Evolutionary conservation across 2,329 filamentous ascomycete species (phyloP).

Genomic region (Diaporthe velutina): DNA sequence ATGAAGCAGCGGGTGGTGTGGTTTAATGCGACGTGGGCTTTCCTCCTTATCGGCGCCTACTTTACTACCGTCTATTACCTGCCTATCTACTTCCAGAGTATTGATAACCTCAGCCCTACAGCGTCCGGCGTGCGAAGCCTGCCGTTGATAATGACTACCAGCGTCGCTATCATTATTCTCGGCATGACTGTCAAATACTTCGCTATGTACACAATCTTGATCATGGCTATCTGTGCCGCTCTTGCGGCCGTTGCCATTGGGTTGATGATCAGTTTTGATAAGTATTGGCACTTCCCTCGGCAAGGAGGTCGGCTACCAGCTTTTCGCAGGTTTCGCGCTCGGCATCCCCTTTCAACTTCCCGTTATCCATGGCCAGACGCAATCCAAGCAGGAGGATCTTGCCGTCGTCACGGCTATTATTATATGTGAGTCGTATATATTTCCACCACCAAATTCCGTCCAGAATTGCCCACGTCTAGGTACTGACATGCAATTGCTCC

Average conservation of each 20-base stretch:
- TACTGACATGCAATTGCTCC: conserved; percentile 41
- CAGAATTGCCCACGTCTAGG: neutral
- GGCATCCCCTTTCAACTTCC: conserved; percentile 57
- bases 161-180: conserved; percentile 47
- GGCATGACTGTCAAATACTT: conserved; percentile 46
- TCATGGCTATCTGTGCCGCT: conserved; percentile 53
- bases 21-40: conserved; percentile 53
- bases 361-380: conserved; percentile 49
- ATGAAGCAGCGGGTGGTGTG: conserved; percentile 56
- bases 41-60: conserved; percentile 55
- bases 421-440: conserved; percentile 48
- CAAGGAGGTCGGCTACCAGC: conserved; percentile 58
- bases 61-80: conserved; percentile 58
- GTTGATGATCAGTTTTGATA: conserved; percentile 49
- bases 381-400: conserved; percentile 48
- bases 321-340: conserved; percentile 56
- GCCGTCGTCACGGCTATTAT: conserved; percentile 52
- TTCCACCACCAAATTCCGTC: neutral
- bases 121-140: conserved; percentile 51
- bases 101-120: conserved; percentile 51
- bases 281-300: conserved; percentile 43
- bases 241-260: conserved; percentile 51
- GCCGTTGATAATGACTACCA: conserved; percentile 50
- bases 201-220: conserved; percentile 45
- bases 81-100: conserved; percentile 61